phyloP scores from a whole-genome alignment of 805 yeast genomes.

The Lachancea sp. region DNA sequence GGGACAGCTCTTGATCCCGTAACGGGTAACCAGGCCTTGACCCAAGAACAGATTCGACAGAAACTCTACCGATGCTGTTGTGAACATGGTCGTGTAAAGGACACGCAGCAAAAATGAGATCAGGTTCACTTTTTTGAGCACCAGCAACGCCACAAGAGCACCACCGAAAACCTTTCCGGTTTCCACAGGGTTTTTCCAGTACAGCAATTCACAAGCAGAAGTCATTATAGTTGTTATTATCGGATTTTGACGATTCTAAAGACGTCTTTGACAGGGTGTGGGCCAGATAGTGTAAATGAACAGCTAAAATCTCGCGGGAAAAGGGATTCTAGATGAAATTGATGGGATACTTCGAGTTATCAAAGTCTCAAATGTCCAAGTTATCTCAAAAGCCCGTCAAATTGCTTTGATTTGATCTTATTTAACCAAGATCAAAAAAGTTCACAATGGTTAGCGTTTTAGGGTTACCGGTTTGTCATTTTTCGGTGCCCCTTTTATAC shows the following conservation, averaged over 20 bases:
- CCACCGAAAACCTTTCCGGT: conserved; percentile 74
- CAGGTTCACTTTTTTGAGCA: conserved; percentile 58
- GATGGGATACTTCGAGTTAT: no score
- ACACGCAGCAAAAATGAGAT: conserved; percentile 55
- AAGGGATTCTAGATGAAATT: no score
- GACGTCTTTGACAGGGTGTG: no score
- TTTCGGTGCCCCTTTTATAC: no score
- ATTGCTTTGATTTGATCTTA: no score
- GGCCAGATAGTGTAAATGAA: background rate
- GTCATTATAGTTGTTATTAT: background rate
- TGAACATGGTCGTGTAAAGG: conserved; percentile 49
- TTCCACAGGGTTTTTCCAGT: conserved; percentile 44
- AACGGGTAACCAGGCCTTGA: conserved; percentile 68
- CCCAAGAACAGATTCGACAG: conserved; percentile 68
- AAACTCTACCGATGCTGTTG: conserved; percentile 72
- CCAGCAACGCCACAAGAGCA: conserved; percentile 46
- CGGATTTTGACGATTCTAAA: no score
- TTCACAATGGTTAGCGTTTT: no score
- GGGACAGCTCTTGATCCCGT: conserved; percentile 48
- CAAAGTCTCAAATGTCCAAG: no score
- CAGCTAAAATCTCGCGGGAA: no score
- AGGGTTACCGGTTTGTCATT: no score
- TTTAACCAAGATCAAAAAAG: no score
- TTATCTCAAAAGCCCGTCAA: no score
- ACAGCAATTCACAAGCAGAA: conserved; percentile 19